Conservation (phyloP, 345 rosid species). For the Salix udensis region DNA sequence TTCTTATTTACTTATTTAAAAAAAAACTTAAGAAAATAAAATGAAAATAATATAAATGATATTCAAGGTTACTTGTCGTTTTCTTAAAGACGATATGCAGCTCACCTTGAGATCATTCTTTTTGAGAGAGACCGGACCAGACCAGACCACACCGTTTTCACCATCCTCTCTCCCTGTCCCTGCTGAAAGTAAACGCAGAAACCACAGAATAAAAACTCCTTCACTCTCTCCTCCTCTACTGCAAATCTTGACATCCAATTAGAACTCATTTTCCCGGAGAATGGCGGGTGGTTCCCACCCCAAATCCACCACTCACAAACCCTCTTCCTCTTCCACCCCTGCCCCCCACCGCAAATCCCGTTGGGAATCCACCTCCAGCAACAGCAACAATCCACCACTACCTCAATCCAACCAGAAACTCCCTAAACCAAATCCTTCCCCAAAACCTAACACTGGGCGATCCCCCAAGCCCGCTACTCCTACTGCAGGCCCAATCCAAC, state of each 20-base stretch:
- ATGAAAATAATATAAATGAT: no score
- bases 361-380: constrained; percentile 40
- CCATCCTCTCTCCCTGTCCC: background rate
- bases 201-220: background rate
- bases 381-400: constrained; percentile 21
- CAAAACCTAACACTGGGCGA: constrained; percentile 34
- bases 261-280: constrained; percentile 1
- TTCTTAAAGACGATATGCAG: background rate
- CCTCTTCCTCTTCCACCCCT: constrained; percentile 28
- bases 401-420: constrained; percentile 11
- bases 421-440: constrained; percentile 38
- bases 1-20: no score
- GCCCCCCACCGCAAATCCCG: constrained; percentile 55
- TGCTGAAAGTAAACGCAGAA: background rate
- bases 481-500: constrained; percentile 4
- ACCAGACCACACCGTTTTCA: background rate
- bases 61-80: background rate
- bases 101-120: background rate
- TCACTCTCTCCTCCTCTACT: background rate
- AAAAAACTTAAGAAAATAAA: no score
- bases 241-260: background rate
- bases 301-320: constrained; percentile 39
- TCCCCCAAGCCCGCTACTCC: constrained; percentile 20
- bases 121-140: background rate
- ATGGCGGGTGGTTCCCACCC: constrained; percentile 58